phyloP scores from a whole-genome alignment of 169 alveolate species.

The Perkinsus olseni region DNA sequence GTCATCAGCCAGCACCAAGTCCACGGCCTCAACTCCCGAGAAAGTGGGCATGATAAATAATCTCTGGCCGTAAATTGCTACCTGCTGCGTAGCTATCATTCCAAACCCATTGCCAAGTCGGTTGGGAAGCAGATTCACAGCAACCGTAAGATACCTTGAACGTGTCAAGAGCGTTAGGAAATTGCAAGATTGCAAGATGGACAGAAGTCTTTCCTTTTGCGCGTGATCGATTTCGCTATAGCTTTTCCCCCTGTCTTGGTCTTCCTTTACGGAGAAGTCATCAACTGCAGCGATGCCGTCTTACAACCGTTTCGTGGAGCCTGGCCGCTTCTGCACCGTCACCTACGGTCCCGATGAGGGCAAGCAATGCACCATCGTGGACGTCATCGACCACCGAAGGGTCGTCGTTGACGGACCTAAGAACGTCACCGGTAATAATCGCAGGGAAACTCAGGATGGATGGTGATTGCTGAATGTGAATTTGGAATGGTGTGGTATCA shows the following conservation, averaged over 20 bases:
- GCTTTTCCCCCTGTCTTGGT: not conserved
- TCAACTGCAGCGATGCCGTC: constrained; percentile 26
- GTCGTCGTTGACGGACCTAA: constrained; percentile 65
- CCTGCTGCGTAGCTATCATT: no score
- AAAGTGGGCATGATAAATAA: not conserved
- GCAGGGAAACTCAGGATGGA: not conserved
- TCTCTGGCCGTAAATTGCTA: no score
- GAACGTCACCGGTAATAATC: not conserved
- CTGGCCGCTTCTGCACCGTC: constrained; percentile 72
- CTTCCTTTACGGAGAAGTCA: not conserved
- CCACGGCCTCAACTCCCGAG: not conserved
- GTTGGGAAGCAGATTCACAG: no score
- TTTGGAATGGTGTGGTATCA: not conserved
- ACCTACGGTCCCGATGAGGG: constrained; percentile 80
- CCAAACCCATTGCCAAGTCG: no score
- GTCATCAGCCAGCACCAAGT: not conserved
- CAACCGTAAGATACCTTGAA: not conserved
- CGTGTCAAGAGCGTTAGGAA: not conserved
- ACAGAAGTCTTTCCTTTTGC: not conserved
- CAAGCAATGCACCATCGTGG: constrained; percentile 70
- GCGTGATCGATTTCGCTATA: constrained; percentile 1
- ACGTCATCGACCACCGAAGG: constrained; percentile 61
- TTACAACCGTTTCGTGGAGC: constrained; percentile 74
- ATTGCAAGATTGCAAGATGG: not conserved
- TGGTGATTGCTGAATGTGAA: not conserved